Evolutionary conservation across 306 rosid genomes (phyloP).

Genomic region (Vigna radiata): DNA sequence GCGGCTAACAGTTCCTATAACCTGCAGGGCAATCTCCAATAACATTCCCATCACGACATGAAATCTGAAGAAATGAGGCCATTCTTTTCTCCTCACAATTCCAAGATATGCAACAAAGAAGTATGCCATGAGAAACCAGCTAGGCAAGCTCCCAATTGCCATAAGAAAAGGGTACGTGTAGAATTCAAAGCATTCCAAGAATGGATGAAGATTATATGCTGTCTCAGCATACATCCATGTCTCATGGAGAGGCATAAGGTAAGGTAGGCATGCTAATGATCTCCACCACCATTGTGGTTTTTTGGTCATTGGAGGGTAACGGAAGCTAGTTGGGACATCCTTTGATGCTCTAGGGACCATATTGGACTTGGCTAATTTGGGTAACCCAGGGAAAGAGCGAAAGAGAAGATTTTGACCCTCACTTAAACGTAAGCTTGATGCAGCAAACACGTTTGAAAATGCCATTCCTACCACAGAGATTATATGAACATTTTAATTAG

Average conservation of each 20-base stretch:
- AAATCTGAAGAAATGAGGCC: slow-evolving; percentile 97
- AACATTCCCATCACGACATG: slow-evolving; percentile 97
- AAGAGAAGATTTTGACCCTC: slow-evolving; percentile 66
- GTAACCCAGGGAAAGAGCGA: slow-evolving; percentile 60
- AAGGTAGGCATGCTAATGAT: slow-evolving; percentile 89
- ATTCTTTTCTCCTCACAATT: slow-evolving; percentile 90
- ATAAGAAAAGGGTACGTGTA: slow-evolving; percentile 81
- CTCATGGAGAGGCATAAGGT: slow-evolving; percentile 92
- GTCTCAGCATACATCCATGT: slow-evolving; percentile 99
- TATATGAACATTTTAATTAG: slow-evolving; percentile 11
- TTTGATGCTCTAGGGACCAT: slow-evolving; percentile 69
- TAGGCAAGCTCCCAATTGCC: slow-evolving; percentile 78
- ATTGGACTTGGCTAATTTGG: slow-evolving; percentile 42
- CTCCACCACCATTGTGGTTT: slow-evolving; percentile 99
- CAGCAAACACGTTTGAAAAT: slow-evolving; percentile 58
- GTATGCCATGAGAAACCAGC: slow-evolving; percentile 97
- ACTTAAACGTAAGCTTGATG: slow-evolving; percentile 58
- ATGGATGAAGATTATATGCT: slow-evolving; percentile 83
- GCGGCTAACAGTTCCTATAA: slow-evolving; percentile 85
- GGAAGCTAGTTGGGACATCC: slow-evolving; percentile 79
- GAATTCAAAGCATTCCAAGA: slow-evolving; percentile 67
- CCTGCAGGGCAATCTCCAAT: slow-evolving; percentile 90
- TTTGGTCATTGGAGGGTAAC: slow-evolving; percentile 88
- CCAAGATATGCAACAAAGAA: slow-evolving; percentile 91
- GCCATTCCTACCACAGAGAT: slow-evolving; percentile 52